These are phyloP conservation scores for Xerophyta viscosa DNA, from an alignment of 106 monocot species.

Conservation along the genomic window DNA sequence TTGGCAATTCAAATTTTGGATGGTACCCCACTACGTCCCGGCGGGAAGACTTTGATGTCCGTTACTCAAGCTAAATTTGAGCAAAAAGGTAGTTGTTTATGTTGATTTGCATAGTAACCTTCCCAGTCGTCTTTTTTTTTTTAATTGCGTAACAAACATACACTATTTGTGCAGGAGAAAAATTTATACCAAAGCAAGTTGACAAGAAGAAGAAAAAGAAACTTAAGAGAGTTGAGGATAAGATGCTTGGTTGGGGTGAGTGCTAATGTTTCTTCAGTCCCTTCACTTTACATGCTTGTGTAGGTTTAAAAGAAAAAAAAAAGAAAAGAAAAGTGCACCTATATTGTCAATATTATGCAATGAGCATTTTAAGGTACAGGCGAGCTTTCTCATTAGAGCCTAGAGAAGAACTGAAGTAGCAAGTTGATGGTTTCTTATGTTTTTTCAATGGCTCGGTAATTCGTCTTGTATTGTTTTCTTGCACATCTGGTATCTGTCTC, in stretches of 20 bases:
- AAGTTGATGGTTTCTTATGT: too few species aligned
- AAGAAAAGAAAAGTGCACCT: too few species aligned
- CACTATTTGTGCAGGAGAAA: conserved; percentile 50
- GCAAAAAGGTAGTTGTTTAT: conserved; percentile 67
- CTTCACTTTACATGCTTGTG: neutral
- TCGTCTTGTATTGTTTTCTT: too few species aligned
- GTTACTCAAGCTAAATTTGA: conserved; percentile 86
- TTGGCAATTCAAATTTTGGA: conserved; percentile 90
- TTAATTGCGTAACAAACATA: neutral
- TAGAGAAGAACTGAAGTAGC: too few species aligned
- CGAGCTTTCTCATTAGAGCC: too few species aligned
- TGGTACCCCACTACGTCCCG: conserved; percentile 67
- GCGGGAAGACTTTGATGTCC: conserved; percentile 62
- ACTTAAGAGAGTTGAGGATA: conserved; percentile 85
- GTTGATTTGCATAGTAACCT: neutral
- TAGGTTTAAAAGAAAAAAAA: too few species aligned
- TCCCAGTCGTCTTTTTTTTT: too few species aligned
- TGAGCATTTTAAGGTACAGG: too few species aligned
- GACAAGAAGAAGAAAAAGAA: conserved; percentile 94
- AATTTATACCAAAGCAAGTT: conserved; percentile 64
- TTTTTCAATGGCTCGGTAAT: too few species aligned
- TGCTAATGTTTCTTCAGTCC: neutral
- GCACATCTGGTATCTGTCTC: too few species aligned
- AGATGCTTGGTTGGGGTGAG: conserved; percentile 99
- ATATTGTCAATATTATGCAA: too few species aligned